Conservation (phyloP, 2,329 filamentous ascomycete species). For the Verticillium albo-atrum region DNA sequence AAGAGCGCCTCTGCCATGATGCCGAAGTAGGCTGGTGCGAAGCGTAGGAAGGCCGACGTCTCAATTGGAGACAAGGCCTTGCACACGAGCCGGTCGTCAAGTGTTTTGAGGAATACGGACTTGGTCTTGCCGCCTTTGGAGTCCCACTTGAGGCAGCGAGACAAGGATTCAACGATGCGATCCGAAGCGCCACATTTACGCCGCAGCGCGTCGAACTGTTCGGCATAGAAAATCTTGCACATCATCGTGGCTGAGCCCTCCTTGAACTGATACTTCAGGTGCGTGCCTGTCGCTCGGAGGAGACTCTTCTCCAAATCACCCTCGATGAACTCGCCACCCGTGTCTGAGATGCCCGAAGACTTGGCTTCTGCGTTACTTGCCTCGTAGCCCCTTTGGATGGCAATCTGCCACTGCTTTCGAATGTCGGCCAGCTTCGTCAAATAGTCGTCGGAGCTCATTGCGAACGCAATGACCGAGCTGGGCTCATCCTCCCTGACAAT, state of each 20-base stretch:
- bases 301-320: slow-evolving; percentile 80
- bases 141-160: slow-evolving; percentile 95
- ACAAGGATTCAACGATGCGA: slow-evolving; percentile 91
- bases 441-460: slow-evolving; percentile 84
- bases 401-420: slow-evolving; percentile 16
- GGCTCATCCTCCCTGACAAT: slow-evolving; percentile 97
- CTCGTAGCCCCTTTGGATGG: slow-evolving; percentile 12
- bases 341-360: slow-evolving; percentile 28
- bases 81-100: slow-evolving; percentile 89
- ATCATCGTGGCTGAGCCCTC: slow-evolving; percentile 93
- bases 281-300: slow-evolving; percentile 78
- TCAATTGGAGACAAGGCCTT: slow-evolving; percentile 89
- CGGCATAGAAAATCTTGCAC: slow-evolving; percentile 98
- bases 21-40: slow-evolving; percentile 93
- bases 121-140: slow-evolving; percentile 98
- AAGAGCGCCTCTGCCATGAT: slow-evolving; percentile 97
- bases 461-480: slow-evolving; percentile 91
- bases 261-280: slow-evolving; percentile 93
- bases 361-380: slow-evolving; percentile 20
- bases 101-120: slow-evolving; percentile 92
- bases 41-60: slow-evolving; percentile 88
- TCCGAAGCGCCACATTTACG: slow-evolving; percentile 91
- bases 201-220: slow-evolving; percentile 93
- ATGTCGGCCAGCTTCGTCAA: slow-evolving; percentile 70
- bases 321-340: slow-evolving; percentile 41